These are phyloP conservation scores for Thalia dealbata DNA, from an alignment of 176 grass and related monocot species.

Conservation along the genomic window DNA sequence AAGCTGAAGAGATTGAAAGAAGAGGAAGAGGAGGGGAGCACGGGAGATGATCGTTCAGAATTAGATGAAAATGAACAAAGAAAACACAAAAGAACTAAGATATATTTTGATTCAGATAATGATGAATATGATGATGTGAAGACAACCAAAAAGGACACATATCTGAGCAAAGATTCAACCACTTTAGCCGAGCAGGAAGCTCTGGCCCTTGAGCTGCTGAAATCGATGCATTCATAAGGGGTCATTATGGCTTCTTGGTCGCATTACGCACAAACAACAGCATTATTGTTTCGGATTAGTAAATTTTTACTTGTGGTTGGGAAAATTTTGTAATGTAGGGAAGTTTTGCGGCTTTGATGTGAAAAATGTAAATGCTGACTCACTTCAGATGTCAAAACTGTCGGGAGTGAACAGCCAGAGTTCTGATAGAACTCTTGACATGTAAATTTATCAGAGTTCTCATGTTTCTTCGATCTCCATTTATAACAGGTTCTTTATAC, in stretches of 20 bases:
- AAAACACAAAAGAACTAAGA: constrained; percentile 38
- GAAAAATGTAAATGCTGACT: too few relatives aligned
- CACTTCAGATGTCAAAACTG: too few relatives aligned
- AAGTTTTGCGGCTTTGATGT: too few relatives aligned
- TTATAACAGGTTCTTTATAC: too few relatives aligned
- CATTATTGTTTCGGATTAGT: not conserved
- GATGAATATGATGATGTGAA: not conserved
- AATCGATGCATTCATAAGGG: constrained; percentile 39
- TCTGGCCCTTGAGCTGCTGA: constrained; percentile 66
- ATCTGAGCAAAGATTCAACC: constrained; percentile 4
- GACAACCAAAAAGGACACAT: not conserved
- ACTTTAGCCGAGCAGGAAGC: constrained; percentile 65
- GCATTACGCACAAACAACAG: not conserved
- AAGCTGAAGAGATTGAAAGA: constrained; percentile 65
- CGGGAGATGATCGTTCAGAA: constrained; percentile 39
- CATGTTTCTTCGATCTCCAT: not conserved
- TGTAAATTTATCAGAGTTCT: not conserved
- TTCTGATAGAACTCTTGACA: too few relatives aligned
- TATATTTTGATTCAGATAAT: constrained; percentile 43
- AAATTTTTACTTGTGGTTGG: not conserved
- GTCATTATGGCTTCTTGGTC: too few relatives aligned
- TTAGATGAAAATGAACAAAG: constrained; percentile 21
- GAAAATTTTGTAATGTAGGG: not conserved
- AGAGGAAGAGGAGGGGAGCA: constrained; percentile 24
- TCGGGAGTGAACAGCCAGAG: too few relatives aligned